A percentile compares a stretch with the other conserved stretches of the same genome.
phyloP scores from a whole-genome alignment of 2,329 filamentous ascomycete genomes.

The Meredithiella fracta region DNA sequence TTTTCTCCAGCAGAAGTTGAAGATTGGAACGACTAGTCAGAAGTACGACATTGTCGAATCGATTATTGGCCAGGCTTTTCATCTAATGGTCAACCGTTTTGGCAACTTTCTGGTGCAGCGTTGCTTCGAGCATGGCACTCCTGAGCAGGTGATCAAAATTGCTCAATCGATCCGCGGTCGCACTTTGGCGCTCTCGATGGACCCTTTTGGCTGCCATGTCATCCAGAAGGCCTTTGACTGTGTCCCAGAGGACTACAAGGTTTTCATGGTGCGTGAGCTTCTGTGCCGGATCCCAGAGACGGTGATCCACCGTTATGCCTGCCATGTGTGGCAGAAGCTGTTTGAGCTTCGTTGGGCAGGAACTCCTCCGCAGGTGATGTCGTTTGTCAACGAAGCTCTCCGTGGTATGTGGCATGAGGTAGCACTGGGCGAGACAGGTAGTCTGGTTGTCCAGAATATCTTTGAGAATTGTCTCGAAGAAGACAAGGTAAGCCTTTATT shows the following conservation, averaged over 20 bases:
- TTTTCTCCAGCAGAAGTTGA: slow-evolving; percentile 96
- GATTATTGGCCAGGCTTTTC: slow-evolving; percentile 87
- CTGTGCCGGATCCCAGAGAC: slow-evolving; percentile 92
- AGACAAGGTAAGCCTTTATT: slow-evolving; percentile 56
- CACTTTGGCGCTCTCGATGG: slow-evolving; percentile 89
- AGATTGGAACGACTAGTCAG: slow-evolving; percentile 84
- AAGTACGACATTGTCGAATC: slow-evolving; percentile 96
- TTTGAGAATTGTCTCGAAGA: slow-evolving; percentile 98
- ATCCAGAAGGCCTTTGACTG: slow-evolving; percentile 98
- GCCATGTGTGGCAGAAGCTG: slow-evolving; percentile 98
- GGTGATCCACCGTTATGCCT: slow-evolving; percentile 95
- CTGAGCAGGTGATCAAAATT: slow-evolving; percentile 87
- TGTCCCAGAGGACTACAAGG: slow-evolving; percentile 94
- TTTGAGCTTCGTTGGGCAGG: slow-evolving; percentile 95
- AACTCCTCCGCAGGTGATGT: slow-evolving; percentile 94
- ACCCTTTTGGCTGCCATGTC: slow-evolving; percentile 94
- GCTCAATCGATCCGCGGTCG: slow-evolving; percentile 88
- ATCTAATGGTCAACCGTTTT: slow-evolving; percentile 95
- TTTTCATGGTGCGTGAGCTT: slow-evolving; percentile 95
- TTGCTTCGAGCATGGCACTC: slow-evolving; percentile 94
- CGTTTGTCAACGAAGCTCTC: slow-evolving; percentile 88
- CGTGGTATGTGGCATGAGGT: slow-evolving; percentile 98
- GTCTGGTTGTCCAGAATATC: slow-evolving; percentile 96
- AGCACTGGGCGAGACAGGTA: slow-evolving; percentile 89
- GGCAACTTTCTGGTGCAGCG: slow-evolving; percentile 97